These are phyloP conservation scores for Peronospora destructor DNA, from an alignment of 352 stramenopile species.

Conservation along the genomic window DNA sequence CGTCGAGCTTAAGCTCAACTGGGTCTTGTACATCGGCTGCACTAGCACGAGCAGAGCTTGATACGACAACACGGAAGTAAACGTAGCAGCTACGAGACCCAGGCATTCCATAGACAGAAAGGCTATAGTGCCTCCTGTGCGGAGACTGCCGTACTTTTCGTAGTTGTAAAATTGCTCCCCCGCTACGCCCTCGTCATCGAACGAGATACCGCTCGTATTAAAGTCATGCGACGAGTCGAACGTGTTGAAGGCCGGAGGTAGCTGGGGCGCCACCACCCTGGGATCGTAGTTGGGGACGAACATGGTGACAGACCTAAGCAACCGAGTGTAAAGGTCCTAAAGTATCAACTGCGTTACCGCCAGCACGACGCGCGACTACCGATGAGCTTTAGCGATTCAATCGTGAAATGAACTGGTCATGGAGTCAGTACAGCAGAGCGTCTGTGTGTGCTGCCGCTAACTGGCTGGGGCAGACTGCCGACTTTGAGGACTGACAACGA, in stretches of 20 bases:
- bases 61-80: constrained; percentile 68
- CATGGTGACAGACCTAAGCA: constrained; percentile 2
- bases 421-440: constrained; percentile 4
- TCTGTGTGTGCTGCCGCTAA: constrained; percentile 11
- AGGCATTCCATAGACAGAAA: constrained; percentile 59
- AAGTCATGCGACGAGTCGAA: constrained; percentile 38
- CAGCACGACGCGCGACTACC: constrained; percentile 12
- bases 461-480: constrained; percentile 10
- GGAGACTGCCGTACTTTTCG: constrained; percentile 59
- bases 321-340: constrained; percentile 2
- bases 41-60: constrained; percentile 43
- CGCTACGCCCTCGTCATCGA: constrained; percentile 38
- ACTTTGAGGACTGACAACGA: constrained; percentile 14
- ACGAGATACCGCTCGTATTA: constrained; percentile 23
- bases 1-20: constrained; percentile 38
- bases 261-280: constrained; percentile 31
- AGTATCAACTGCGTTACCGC: constrained; percentile 6
- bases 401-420: constrained; percentile 17
- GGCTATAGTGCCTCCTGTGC: constrained; percentile 47
- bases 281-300: constrained; percentile 21
- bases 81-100: constrained; percentile 52
- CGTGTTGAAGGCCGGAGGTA: constrained; percentile 28
- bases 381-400: constrained; percentile 2
- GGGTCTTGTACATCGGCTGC: constrained; percentile 48
- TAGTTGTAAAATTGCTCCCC: constrained; percentile 73